Base-by-base conservation (phyloP, 768 basidiomycete species). In the Suillus subalutaceus region DNA sequence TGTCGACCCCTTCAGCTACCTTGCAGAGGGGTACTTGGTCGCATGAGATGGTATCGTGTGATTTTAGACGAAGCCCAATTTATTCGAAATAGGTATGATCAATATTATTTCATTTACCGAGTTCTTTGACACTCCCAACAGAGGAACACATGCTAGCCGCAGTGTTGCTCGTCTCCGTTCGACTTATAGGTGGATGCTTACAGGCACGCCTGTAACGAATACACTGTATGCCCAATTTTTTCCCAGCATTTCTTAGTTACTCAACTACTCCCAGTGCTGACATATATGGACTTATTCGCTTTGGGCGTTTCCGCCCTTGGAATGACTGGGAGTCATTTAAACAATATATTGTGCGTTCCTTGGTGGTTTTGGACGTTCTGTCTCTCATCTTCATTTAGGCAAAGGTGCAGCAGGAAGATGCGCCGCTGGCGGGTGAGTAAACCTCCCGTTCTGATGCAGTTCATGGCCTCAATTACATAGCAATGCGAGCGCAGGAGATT, bases 31-130 rank as follows among this genome's bases (percentile, higher is more conserved):
- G 76, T 88, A 4, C 76, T 94, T 16, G 84, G 89, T 2, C 81
- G 82, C 40, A 82, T 84, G 62, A 83, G 81, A 37, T 95, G 89
- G 80, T 90, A 85, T 71, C 85, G 92, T 9, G 86, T 88, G 38
- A 80, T 94, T 64, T 83, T 91, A 4, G 93, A 95, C 69, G 93
- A 95, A 73, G 90, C 91, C 0, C 91, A 92, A 70, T 89, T 88
- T 71, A 89, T 91, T 68, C 84, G 90, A 32, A 91, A 91, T 70
- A 82, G 89, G 84, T 85, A 41, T 6, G 66, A 44, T 20, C 55
- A 43, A 6, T 58, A 38, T n/a, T 63, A 62, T 58, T 37, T 18
- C 41, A 41, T 59, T 12, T 63, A 18, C 44, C 44, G 61, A 43
- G 12, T 4, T 53, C 37, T 20, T 46, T 57, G 20, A 59, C 35